Conservation (phyloP, 139 green algal species). For the Micractinium sp. region DNA sequence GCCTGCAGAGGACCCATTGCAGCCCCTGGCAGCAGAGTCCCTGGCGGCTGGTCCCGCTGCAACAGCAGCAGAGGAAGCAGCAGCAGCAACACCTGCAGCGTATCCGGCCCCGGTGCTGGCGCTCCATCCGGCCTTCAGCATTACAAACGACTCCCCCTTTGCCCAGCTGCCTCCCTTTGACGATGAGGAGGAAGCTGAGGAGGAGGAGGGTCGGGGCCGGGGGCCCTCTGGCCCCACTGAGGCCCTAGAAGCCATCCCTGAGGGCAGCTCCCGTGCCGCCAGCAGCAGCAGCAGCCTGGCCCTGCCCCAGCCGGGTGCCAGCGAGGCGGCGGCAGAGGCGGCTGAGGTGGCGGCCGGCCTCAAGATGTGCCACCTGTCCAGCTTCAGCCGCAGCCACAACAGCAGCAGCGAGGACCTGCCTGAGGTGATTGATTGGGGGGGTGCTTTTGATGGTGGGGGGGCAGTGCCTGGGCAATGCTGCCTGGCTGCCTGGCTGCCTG, state of each 20-base stretch:
- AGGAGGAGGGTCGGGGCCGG: background rate
- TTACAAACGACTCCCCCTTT: slow-evolving; percentile 24
- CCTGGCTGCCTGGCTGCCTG: background rate
- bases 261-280: background rate
- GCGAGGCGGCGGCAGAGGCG: background rate
- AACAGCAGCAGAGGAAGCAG: background rate
- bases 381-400: background rate
- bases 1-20: background rate
- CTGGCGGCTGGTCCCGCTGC: background rate
- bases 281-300: background rate
- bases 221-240: background rate
- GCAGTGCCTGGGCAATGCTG: background rate
- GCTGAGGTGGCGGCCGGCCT: background rate
- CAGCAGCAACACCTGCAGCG: background rate
- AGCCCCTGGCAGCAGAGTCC: background rate
- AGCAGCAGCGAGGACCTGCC: background rate
- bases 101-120: too few relatives aligned
- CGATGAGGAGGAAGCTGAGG: background rate
- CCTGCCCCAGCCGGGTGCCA: too few relatives aligned
- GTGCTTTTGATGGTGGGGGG: background rate
- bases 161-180: background rate
- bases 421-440: background rate
- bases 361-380: background rate
- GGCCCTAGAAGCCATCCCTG: background rate
- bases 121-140: slow-evolving; percentile 18